Percentiles rank a stretch among this genome's conserved stretches.
Conservation (phyloP, 2,329 filamentous ascomycete species). For the Colletotrichum siamense region DNA sequence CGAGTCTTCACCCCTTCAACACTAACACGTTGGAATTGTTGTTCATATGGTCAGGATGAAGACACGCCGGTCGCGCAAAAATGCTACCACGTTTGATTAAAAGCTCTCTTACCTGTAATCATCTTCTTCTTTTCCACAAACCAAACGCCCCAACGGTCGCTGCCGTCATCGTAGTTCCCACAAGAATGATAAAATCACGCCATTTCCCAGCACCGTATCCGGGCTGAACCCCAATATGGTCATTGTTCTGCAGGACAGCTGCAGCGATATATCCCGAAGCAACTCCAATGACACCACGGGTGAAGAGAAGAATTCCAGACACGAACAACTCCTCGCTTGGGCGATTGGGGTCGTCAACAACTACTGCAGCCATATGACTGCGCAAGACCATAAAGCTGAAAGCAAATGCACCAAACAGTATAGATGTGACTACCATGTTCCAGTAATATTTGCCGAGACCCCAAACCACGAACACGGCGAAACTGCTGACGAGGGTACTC, state of each 20-base stretch:
- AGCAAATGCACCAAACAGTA: slow-evolving; percentile 5
- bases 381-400: slow-evolving; percentile 3
- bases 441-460: neutral
- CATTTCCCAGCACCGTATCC: neutral
- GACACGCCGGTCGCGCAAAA: too few relatives aligned
- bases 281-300: neutral
- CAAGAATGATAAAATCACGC: neutral
- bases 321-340: neutral
- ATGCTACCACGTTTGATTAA: too few relatives aligned
- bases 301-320: neutral
- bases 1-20: too few relatives aligned
- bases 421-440: neutral
- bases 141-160: neutral
- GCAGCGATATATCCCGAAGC: slow-evolving; percentile 2
- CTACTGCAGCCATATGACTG: slow-evolving; percentile 1
- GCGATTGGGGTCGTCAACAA: neutral
- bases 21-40: too few relatives aligned
- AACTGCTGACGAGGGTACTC: neutral
- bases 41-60: too few relatives aligned
- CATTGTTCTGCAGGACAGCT: neutral
- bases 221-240: neutral
- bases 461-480: neutral
- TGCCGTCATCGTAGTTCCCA: neutral
- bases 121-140: neutral
- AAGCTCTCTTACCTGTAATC: too few relatives aligned